A percentile compares a stretch with the other conserved stretches of the same genome.
Evolutionary conservation across 2,329 filamentous ascomycete species (phyloP).

Genomic region (Scedosporium boydii): DNA sequence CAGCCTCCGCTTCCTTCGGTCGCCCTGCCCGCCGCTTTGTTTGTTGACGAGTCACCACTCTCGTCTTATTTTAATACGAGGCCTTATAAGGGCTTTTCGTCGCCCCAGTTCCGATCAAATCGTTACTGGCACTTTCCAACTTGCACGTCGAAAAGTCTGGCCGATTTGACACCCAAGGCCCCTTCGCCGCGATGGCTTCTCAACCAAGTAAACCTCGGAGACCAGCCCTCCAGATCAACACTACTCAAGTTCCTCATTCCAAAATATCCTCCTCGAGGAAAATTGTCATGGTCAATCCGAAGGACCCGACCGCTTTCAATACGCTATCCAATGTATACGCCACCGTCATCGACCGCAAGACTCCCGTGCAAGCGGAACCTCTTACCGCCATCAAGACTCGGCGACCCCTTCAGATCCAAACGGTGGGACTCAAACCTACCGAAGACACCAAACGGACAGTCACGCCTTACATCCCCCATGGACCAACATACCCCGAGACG

Average conservation of each 20-base stretch:
- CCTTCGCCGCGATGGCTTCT: slow-evolving; percentile 23
- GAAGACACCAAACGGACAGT: slow-evolving; percentile 6
- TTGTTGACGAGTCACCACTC: too few species aligned
- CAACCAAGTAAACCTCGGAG: slow-evolving; percentile 40
- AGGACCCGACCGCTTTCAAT: slow-evolving; percentile 55
- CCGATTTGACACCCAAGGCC: not conserved
- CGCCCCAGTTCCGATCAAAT: too few species aligned
- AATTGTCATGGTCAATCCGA: slow-evolving; percentile 40
- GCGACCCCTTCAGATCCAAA: slow-evolving; percentile 16
- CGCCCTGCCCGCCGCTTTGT: too few species aligned
- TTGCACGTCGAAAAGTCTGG: not conserved
- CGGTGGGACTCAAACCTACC: slow-evolving; percentile 5
- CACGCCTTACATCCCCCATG: slow-evolving; percentile 28
- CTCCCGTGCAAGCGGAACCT: slow-evolving; percentile 36
- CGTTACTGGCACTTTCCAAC: too few species aligned
- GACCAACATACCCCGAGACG: slow-evolving; percentile 40
- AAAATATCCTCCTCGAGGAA: slow-evolving; percentile 27
- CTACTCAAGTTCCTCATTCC: slow-evolving; percentile 25
- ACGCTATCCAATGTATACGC: slow-evolving; percentile 58
- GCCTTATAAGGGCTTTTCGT: too few species aligned
- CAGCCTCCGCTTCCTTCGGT: not conserved
- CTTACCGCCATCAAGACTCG: slow-evolving; percentile 39
- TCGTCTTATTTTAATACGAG: not conserved
- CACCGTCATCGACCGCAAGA: slow-evolving; percentile 50
- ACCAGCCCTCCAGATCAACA: slow-evolving; percentile 46